Percentiles rank a stretch among this genome's conserved stretches.
Evolutionary conservation across 2,329 filamentous ascomycete species (phyloP).

Genomic region (Pseudofabraea citricarpa): DNA sequence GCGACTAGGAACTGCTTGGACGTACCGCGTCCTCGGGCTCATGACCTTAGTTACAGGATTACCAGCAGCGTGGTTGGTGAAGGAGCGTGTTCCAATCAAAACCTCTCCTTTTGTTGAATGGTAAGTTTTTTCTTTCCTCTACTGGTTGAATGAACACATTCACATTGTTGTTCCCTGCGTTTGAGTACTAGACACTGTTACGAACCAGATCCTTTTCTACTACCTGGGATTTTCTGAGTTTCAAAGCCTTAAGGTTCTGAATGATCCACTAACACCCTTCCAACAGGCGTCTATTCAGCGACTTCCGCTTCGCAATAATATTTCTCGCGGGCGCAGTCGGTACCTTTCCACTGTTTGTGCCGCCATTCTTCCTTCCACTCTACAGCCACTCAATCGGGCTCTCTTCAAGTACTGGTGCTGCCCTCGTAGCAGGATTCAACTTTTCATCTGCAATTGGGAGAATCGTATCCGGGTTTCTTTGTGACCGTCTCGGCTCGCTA

Average conservation of each 20-base stretch:
- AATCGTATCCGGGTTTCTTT: conserved; percentile 46
- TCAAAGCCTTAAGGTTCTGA: too few relatives aligned
- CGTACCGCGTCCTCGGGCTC: conserved; percentile 49
- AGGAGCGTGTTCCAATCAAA: conserved; percentile 38
- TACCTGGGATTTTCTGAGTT: too few relatives aligned
- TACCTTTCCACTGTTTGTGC: conserved; percentile 56
- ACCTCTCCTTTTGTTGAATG: conserved; percentile 43
- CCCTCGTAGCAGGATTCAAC: conserved; percentile 56
- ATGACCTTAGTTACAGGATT: conserved; percentile 47
- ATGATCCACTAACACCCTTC: too few relatives aligned
- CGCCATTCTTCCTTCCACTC: conserved; percentile 56
- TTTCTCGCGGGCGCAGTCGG: conserved; percentile 50
- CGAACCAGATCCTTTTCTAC: too few relatives aligned
- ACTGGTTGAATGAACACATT: conserved; percentile 5
- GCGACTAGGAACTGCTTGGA: conserved; percentile 42
- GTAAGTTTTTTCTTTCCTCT: conserved; percentile 23
- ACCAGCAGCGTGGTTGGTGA: conserved; percentile 49
- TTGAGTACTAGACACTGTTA: too few relatives aligned
- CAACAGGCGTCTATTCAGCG: conserved; percentile 46
- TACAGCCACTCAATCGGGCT: conserved; percentile 52
- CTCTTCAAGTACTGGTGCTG: conserved; percentile 46
- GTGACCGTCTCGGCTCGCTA: conserved; percentile 48
- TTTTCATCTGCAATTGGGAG: conserved; percentile 54
- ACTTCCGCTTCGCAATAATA: conserved; percentile 44
- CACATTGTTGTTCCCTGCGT: too few relatives aligned